Evolutionary conservation across 441 rosid species (phyloP), one percentile per base, ranked within the genome.

Genomic region (Macaranga tanarius): DNA sequence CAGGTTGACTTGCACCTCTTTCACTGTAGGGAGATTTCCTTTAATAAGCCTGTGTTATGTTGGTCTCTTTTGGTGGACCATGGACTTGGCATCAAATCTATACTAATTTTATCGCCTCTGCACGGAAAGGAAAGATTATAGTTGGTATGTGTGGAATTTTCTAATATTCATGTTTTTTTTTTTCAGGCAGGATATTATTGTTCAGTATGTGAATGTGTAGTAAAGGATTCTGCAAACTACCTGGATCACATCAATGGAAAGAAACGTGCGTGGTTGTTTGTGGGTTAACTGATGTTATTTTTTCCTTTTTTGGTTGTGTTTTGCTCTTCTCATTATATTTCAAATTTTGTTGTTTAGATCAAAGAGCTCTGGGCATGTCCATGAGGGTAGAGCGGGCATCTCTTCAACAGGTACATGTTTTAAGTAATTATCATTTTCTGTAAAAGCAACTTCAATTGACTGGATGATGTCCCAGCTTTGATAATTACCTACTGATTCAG

Each of bases 231-330:
- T 7, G 99, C 98, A 19, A 95, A 93, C 89, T 95, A 95, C 89
- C 86, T 95, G 85, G 99, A 93, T 81, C 99, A 95, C 78, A 95
- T 93, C 51, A 95, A 95, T 90, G 99, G 98, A 76, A 95, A 95
- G 78, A 95, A 95, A 81, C 99, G 99, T 92, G 85, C 0, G 93
- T 79, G 11, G 1, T 72, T 63, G 59, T 75, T 58, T 60, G 52
- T 38, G 9, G 19, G 25, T 68, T 28, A 2, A 10, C 40, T 65
- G 15, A 44, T 22, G 16, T 26, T 48, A n/a, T n/a, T 42, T 7
- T 23, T 2, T 56, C 25, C 31, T 47, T 54, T 72, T 65, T 63
- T 47, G 22, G 42, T 44, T 22, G 52, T 69, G 42, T 23, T 10
- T 66, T n/a, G 58, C 73, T 67, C 44, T 65, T 69, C 26, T 67